Base-by-base conservation (phyloP, 768 basidiomycete species). In the Fomitopsis serialis region DNA sequence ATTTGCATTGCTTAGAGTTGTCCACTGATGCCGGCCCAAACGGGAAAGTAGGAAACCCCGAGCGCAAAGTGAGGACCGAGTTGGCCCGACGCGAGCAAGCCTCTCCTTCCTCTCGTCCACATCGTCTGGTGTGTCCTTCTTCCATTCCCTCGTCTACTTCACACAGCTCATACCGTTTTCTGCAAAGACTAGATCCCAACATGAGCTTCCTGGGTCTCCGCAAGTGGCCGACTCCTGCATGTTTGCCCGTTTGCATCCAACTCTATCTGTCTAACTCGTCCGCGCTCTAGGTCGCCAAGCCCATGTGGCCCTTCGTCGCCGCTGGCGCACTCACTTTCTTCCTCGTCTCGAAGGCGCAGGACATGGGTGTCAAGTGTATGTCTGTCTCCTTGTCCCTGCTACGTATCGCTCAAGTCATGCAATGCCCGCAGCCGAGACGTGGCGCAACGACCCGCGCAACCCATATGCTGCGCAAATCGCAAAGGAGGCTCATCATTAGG, bases 201-300 rank as follows among this genome's bases (percentile, higher is more conserved):
- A 88, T 88, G 86, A 78, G 81, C 63, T 86, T 88, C 78, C 72
- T 90, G 62, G 87, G 86, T 74, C 74, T 87, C 60, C 86, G 87
- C 72, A 87, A 87, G 74, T 90, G 84, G 84, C 78, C 85, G 55
- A 86, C 85, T 61, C 87, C 87, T 53, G 87, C 77, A 73, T 70
- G 84, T 80, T 55, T 58, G 19, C 25, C 32, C 9, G 13, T 7
- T 27, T 35, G 22, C 48, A 32, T 37, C 25, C 40, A 27, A 10
- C 13, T 22, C 19, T 40, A 17, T 45, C 22, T 17, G 27, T 19
- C 44, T 52, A 12, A 36, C 40, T 23, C 44, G 27, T 44, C 25
- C 24, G 8, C 19, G 24, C 29, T 29, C 51, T 62, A 92, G 89
- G 70, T 92, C 61, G 57, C 77, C 54, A 82, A 76, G 74, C 87